Evolutionary conservation across 75 land plant species (phyloP), one percentile per base, ranked within the genome.

Genomic region (Pseudotsuga menziesii): DNA sequence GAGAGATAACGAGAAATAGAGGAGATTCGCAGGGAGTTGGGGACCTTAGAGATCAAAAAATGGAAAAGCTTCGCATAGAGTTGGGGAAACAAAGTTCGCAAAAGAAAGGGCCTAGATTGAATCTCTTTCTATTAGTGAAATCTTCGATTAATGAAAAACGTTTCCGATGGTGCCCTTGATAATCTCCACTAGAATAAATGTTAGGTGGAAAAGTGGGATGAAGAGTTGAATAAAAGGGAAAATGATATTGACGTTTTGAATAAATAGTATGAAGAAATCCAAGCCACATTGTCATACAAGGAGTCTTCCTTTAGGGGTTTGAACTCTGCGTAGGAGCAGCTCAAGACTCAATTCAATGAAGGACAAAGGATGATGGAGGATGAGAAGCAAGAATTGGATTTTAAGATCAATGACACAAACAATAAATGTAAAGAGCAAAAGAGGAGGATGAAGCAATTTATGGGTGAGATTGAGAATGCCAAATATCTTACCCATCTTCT

Each of bases 401-500:
- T 26, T 29, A 66, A 89, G 29, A 61, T 89, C 41, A 89, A 84
- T 78, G 87, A 87, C 39, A 81, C 91, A n/a, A 87, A 78, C 61
- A 25, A 58, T 27, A 84, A 83, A 62, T 66, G 20, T 32, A 77
- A 78, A 16, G 85, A 83, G 56, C 82, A 70, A 25, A 83, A 84
- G 75, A 58, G 77, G 58, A 59, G 35, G 22, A 79, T 87, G 54
- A 20, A 32, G 77, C 57, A 70, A 17, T 71, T 36, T 41, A 67
- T 76, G 22, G 76, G 77, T 48, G 91, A 89, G 79, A 84, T 87
- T 58, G 79, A 80, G 61, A 82, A 80, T 26, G n/a, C n/a, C n/a
- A n/a, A n/a, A n/a, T n/a, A n/a, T n/a, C n/a, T n/a, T n/a, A n/a
- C n/a, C n/a, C n/a, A n/a, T n/a, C n/a, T n/a, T n/a, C n/a, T n/a